These are phyloP conservation scores for Neurospora sp. DNA, from an alignment of 495 filamentous ascomycete species.

Conservation along the genomic window DNA sequence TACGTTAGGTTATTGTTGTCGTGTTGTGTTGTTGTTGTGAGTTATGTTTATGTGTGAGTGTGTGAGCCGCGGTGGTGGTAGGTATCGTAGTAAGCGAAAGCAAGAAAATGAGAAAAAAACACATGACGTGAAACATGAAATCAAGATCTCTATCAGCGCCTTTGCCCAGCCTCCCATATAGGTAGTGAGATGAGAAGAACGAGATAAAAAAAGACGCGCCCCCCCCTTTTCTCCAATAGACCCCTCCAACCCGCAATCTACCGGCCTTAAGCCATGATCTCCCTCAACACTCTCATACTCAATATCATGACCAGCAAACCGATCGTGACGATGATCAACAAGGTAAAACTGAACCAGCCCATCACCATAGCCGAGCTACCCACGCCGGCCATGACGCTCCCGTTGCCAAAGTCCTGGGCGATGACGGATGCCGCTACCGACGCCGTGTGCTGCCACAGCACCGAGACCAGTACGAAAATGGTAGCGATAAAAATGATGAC, in stretches of 20 bases:
- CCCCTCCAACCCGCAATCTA: not conserved
- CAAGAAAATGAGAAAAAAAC: not conserved
- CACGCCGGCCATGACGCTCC: constrained; percentile 77
- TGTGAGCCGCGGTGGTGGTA: not conserved
- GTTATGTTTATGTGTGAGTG: not conserved
- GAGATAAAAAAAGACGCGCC: not conserved
- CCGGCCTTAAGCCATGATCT: constrained; percentile 32
- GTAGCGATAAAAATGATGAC: constrained; percentile 71
- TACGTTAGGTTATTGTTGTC: not conserved
- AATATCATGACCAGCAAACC: constrained; percentile 92
- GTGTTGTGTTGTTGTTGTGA: not conserved
- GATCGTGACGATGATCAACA: constrained; percentile 89
- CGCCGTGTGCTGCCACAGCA: constrained; percentile 78
- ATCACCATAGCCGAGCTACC: constrained; percentile 90
- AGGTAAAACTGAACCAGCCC: constrained; percentile 90
- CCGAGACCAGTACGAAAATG: constrained; percentile 68
- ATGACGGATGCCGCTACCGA: constrained; percentile 89
- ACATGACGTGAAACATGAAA: not conserved
- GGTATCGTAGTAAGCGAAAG: not conserved
- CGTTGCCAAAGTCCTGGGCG: constrained; percentile 91
- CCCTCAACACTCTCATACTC: constrained; percentile 61
- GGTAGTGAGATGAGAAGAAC: not conserved
- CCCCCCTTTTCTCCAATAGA: not conserved
- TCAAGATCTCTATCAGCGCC: not conserved
- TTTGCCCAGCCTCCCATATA: not conserved